Base-by-base conservation (phyloP, 345 rosid genomes). In the Gossypium herbaceum region DNA sequence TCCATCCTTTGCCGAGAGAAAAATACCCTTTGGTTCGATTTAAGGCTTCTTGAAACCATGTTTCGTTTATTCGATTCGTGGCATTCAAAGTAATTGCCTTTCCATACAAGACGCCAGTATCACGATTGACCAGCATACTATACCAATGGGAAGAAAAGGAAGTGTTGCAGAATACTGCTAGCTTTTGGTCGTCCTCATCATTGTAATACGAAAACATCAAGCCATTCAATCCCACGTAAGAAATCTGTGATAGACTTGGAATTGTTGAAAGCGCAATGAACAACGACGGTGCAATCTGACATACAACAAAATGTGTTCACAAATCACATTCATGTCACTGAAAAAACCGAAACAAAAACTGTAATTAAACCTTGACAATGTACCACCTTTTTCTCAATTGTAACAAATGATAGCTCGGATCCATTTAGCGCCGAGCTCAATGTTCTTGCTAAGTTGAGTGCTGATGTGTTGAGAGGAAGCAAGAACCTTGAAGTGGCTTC, bases 221-320 rank as follows among this genome's bases (percentile, higher is more conserved):
- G 39, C 85, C 85, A 70, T 84, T 83, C 9, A 65, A 39, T 76
- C 87, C 87, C 1, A 78, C 15, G 43, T 78, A 82, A 39, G 82
- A 76, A 50, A 78, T 71, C 51, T 78, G 84, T 29, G 77, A 57
- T 7, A 78, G 1, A 12, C 80, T 66, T 1, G 83, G 83, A 63
- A 78, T 75, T 8, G 82, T 74, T 47, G 83, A 65, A 25, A 84
- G 79, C 19, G 85, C 80, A 52, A 80, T 41, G 24, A 84, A 84
- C 81, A 84, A 72, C 3, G 54, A 60, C 6, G 87, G 85, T 41
- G 85, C 85, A 72, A 84, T 79, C 87, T 84, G 77, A 71, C 65
- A 44, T 57, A 34, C 9, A 48, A 73, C 24, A 64, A 16, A 27
- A 12, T 10, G 22, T 3, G 4, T 34, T 34, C 39, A 34, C 6